Evolutionary conservation across 192 early-diverging fungal genomes (phyloP), one percentile per base, ranked within the genome.

Genomic region (Helicostylum pulchrum): DNA sequence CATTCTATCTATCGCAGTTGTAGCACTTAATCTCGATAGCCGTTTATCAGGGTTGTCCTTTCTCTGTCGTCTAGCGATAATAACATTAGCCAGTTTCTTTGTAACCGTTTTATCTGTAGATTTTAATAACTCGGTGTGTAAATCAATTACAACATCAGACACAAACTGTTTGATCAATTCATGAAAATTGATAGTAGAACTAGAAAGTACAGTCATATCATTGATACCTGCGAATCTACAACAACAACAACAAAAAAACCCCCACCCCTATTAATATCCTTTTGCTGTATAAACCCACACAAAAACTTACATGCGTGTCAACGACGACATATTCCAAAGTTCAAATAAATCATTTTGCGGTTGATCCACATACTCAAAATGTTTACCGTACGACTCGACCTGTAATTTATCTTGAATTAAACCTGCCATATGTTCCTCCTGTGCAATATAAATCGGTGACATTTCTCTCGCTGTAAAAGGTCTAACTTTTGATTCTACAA

Each of bases 111-210:
- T 56, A n/a, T 20, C 17, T 34, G 14, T 56, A 17, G 31, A 17
- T 6, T 56, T 32, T 56, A 30, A 36, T 17, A 56, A n/a, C 32
- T 56, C 54, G 54, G 54, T 56, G 36, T 56, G 34, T 56, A 56
- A 10, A 34, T 17, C 34, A 34, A 2, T 17, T 11, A 56, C 19
- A 8, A 56, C 36, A 10, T 56, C 54, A 19, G 9, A 7, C 10
- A 56, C n/a, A 36, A 56, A 19, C 8, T 56, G 1, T 56, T 17
- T 31, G 11, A 56, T n/a, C 10, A 56, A 34, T 39, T 56, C 15
- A 1, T 56, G 15, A n/a, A 19, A 56, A 4, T 56, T n/a, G 19
- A 56, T 19, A 4, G 34, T 17, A 7, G 54, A 3, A 21, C 54
- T 56, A 17, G 31, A 19, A 8, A 56, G 31, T 34, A 56, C 2